Evolutionary conservation across 1,139 yeast species (phyloP).

Genomic region (Pichia sp.): DNA sequence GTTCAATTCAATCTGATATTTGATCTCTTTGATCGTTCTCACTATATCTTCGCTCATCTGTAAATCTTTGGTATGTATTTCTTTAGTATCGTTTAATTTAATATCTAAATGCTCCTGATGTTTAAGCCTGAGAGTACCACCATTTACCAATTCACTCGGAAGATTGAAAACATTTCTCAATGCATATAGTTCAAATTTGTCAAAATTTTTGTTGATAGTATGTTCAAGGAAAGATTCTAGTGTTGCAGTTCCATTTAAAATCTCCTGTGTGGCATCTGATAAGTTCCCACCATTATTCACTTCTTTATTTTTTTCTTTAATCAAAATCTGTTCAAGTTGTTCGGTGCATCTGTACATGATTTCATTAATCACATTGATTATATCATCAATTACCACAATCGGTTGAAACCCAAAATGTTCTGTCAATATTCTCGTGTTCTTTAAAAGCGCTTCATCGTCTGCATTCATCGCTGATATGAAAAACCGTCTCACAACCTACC

Average conservation of each 20-base stretch:
- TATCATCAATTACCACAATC: slow-evolving; percentile 77
- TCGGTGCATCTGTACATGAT: slow-evolving; percentile 76
- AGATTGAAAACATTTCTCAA: slow-evolving; percentile 67
- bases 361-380: slow-evolving; percentile 82
- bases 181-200: slow-evolving; percentile 77
- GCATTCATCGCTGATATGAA: neutral
- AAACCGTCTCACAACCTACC: no score
- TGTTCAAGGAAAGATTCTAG: slow-evolving; percentile 72
- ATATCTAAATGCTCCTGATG: slow-evolving; percentile 56
- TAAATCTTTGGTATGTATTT: slow-evolving; percentile 15
- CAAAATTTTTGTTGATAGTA: slow-evolving; percentile 78
- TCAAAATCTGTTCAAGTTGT: slow-evolving; percentile 65
- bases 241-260: slow-evolving; percentile 69
- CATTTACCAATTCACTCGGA: slow-evolving; percentile 59
- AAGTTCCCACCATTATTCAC: neutral
- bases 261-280: slow-evolving; percentile 15
- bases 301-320: slow-evolving; percentile 13
- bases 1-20: slow-evolving; percentile 38
- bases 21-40: slow-evolving; percentile 21
- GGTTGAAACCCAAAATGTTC: slow-evolving; percentile 89
- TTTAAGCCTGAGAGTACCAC: slow-evolving; percentile 57
- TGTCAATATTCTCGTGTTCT: slow-evolving; percentile 40
- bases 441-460: slow-evolving; percentile 5
- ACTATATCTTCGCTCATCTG: slow-evolving; percentile 33
- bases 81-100: slow-evolving; percentile 13